phyloP scores from a whole-genome alignment of 176 grass and related monocot genomes.

The Rhynchospora tenuis region DNA sequence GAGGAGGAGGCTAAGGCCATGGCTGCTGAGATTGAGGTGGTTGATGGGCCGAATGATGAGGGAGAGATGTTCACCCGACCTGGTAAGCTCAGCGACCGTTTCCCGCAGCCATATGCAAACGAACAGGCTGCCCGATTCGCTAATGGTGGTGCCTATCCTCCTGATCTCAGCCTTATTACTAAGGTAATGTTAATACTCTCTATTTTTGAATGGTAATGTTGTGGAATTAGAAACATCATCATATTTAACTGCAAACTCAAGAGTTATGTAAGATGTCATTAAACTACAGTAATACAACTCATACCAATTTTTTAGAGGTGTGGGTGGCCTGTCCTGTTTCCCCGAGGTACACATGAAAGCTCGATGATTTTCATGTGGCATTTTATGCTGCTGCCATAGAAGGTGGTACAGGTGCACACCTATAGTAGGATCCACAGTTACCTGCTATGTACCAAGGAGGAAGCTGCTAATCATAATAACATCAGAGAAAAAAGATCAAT shows the following conservation, averaged over 20 bases:
- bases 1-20: constrained; percentile 96
- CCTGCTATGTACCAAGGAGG: not conserved
- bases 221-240: not conserved
- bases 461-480: not conserved
- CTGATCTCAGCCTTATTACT: constrained; percentile 90
- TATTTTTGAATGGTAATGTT: not conserved
- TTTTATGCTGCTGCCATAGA: not conserved
- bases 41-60: constrained; percentile 94
- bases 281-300: not conserved
- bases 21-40: constrained; percentile 98
- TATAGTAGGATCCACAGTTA: not conserved
- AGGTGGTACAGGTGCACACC: not conserved
- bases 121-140: constrained; percentile 95
- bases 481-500: not conserved
- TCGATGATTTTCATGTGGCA: not conserved
- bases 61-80: constrained; percentile 45
- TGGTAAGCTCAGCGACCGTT: constrained; percentile 80
- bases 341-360: not conserved
- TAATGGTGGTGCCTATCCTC: constrained; percentile 96
- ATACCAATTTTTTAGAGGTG: not conserved
- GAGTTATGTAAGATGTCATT: not conserved
- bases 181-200: constrained; percentile 45
- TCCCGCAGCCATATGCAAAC: constrained; percentile 86
- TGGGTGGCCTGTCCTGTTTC: not conserved
- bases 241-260: not conserved